Conservation (phyloP, 768 basidiomycete genomes). For the Lactarius quietus region DNA sequence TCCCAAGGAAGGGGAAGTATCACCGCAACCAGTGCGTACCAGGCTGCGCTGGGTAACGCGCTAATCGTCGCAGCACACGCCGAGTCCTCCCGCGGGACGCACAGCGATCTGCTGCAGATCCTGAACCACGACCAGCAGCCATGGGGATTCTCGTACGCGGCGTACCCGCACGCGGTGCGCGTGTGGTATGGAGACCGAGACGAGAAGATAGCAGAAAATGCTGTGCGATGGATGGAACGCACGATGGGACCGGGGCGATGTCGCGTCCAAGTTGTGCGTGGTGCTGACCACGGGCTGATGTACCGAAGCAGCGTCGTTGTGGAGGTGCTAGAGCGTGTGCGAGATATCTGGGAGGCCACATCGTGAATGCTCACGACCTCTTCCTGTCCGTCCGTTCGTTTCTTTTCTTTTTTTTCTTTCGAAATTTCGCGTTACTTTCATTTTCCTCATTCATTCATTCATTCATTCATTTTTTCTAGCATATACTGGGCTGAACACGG, state of each 20-base stretch:
- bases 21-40: slow-evolving; percentile 44
- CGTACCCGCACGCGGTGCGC: slow-evolving; percentile 70
- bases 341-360: slow-evolving; percentile 41
- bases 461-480: not conserved
- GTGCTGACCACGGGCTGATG: slow-evolving; percentile 92
- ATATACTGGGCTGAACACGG: not conserved
- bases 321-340: slow-evolving; percentile 72
- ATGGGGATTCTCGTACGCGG: slow-evolving; percentile 86
- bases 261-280: slow-evolving; percentile 74
- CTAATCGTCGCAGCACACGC: slow-evolving; percentile 93
- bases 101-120: slow-evolving; percentile 88
- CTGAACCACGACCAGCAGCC: slow-evolving; percentile 84
- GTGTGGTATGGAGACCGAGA: slow-evolving; percentile 95
- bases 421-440: not conserved
- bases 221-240: slow-evolving; percentile 89
- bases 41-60: slow-evolving; percentile 80
- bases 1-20: slow-evolving; percentile 16
- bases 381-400: not conserved
- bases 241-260: slow-evolving; percentile 75
- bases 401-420: slow-evolving; percentile 1
- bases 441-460: not conserved
- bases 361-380: slow-evolving; percentile 1
- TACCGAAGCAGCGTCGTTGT: slow-evolving; percentile 85
- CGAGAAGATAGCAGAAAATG: slow-evolving; percentile 89
- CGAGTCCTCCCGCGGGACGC: slow-evolving; percentile 87